Base-by-base conservation (phyloP, 2,329 filamentous ascomycete genomes). In the Thelonectria discophora region DNA sequence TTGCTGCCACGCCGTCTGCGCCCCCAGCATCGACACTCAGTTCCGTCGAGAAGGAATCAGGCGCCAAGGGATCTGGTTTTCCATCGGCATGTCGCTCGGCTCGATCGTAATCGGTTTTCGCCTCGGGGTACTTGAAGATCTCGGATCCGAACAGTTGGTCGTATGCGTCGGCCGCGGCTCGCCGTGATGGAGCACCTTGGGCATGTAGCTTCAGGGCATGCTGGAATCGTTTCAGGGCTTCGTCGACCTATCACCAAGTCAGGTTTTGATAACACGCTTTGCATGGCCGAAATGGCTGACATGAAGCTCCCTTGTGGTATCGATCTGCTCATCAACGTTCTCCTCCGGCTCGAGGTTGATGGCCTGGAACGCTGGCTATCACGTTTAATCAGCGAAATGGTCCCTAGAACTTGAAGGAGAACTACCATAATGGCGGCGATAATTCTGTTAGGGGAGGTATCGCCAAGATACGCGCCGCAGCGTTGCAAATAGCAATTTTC, bases 291-390 rank as follows among this genome's bases (percentile, higher is more conserved):
- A 17, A 3, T 15, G 24, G 70, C 76, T 48, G 66, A 87, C 86
- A 73, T 97, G 94, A 54, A 99, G 88, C 77, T 98, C 94, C 76
- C 94, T 95, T 34, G 94, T 97, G 72, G 95, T 93, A 76, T 99
- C 95, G 73, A 97, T 82, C 78, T 97, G 94, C 71, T 97, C 92
- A 74, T 97, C 93, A 66, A 90, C 82, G 60, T 92, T 92, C 73
- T 96, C 92, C 79, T 97, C 95, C 10, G 92, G 91, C 78, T 97
- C 94, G 78, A 98, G 87, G 76, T 99, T 99, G 77, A 97, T 88
- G 55, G 94, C 92, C 72, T 90, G 88, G 80, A 96, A 98, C 71
- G 87, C 84, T 68, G 86, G 83, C 86, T 87, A 60, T 21, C 21
- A 45, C 37, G 13, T 51, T 40, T 20, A 47, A 69, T 70, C 51